phyloP scores from a whole-genome alignment of 2,329 filamentous ascomycete species.

The Aspergillus intermedius region DNA sequence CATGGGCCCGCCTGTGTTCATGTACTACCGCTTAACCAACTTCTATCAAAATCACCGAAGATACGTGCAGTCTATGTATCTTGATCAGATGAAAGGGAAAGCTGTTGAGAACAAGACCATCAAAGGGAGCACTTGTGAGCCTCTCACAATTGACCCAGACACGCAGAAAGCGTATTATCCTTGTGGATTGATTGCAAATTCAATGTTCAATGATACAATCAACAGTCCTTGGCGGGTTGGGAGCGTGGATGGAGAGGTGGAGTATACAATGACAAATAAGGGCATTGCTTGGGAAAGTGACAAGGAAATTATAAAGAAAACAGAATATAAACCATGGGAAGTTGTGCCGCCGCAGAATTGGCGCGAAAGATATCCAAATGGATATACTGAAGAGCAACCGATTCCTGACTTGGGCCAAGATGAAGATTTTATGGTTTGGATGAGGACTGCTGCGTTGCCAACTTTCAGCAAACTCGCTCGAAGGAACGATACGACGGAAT shows the following conservation, averaged over 20 bases:
- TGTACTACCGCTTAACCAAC: slow-evolving; percentile 94
- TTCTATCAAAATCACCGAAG: slow-evolving; percentile 98
- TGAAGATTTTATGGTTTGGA: slow-evolving; percentile 95
- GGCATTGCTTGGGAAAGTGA: slow-evolving; percentile 86
- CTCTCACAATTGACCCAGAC: slow-evolving; percentile 52
- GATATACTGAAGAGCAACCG: slow-evolving; percentile 55
- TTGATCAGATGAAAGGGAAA: slow-evolving; percentile 72
- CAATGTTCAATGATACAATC: slow-evolving; percentile 92
- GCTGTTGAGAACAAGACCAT: slow-evolving; percentile 57
- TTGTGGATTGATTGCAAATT: slow-evolving; percentile 94
- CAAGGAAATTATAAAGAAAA: slow-evolving; percentile 66
- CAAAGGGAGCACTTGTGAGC: slow-evolving; percentile 64
- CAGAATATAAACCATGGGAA: slow-evolving; percentile 57
- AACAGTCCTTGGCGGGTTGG: slow-evolving; percentile 51
- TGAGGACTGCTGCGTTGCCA: slow-evolving; percentile 90
- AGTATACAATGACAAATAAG: slow-evolving; percentile 68
- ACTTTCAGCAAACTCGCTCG: slow-evolving; percentile 90
- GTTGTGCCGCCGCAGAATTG: slow-evolving; percentile 85
- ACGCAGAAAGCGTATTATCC: slow-evolving; percentile 75
- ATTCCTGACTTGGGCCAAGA: slow-evolving; percentile 68
- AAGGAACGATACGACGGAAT: slow-evolving; percentile 64
- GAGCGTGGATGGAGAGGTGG: slow-evolving; percentile 45
- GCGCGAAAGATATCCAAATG: slow-evolving; percentile 61
- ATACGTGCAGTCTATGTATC: slow-evolving; percentile 85
- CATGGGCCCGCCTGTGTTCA: slow-evolving; percentile 73